A percentile compares a stretch with the other conserved stretches of the same genome.
Evolutionary conservation across 257 asterid species (phyloP).

Genomic region (Osmanthus fragrans): DNA sequence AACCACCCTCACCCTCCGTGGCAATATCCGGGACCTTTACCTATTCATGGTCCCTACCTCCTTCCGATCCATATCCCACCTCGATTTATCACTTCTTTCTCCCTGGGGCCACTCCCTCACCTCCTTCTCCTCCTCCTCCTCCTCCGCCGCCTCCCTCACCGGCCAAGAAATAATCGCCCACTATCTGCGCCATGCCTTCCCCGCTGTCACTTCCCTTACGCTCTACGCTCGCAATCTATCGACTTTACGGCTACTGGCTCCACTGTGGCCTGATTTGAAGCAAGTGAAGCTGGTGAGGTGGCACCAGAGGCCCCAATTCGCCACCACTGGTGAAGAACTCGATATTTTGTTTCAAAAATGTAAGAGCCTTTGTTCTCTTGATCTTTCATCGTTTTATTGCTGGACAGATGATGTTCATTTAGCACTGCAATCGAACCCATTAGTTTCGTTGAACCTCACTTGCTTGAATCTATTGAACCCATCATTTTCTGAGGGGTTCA

Average conservation of each 20-base stretch:
- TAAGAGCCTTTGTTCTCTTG: slow-evolving; percentile 39
- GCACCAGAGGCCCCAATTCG: slow-evolving; percentile 83
- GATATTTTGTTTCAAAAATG: slow-evolving; percentile 38
- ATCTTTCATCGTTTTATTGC: slow-evolving; percentile 74
- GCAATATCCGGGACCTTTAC: slow-evolving; percentile 64
- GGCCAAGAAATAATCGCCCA: slow-evolving; percentile 51
- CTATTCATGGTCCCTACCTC: slow-evolving; percentile 53
- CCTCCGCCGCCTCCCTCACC: slow-evolving; percentile 14
- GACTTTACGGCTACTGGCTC: slow-evolving; percentile 44
- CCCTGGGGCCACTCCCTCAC: slow-evolving; percentile 84
- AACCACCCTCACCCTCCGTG: slow-evolving; percentile 74
- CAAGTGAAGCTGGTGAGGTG: slow-evolving; percentile 78
- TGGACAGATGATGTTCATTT: slow-evolving; percentile 90
- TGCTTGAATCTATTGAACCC: slow-evolving; percentile 67
- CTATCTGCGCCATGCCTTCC: slow-evolving; percentile 69
- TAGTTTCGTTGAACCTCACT: slow-evolving; percentile 43
- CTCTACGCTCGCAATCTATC: slow-evolving; percentile 61
- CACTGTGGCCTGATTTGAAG: slow-evolving; percentile 51
- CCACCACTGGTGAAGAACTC: slow-evolving; percentile 71
- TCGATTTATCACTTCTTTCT: slow-evolving; percentile 82
- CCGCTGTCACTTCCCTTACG: slow-evolving; percentile 51
- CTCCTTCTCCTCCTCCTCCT: background rate
- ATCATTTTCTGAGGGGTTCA: slow-evolving; percentile 76
- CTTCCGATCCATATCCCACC: slow-evolving; percentile 58
- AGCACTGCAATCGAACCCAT: slow-evolving; percentile 49